Evolutionary conservation across 2,329 filamentous ascomycete genomes (phyloP), one percentile per base, ranked within the genome.

Genomic region (Xylaria sp.): DNA sequence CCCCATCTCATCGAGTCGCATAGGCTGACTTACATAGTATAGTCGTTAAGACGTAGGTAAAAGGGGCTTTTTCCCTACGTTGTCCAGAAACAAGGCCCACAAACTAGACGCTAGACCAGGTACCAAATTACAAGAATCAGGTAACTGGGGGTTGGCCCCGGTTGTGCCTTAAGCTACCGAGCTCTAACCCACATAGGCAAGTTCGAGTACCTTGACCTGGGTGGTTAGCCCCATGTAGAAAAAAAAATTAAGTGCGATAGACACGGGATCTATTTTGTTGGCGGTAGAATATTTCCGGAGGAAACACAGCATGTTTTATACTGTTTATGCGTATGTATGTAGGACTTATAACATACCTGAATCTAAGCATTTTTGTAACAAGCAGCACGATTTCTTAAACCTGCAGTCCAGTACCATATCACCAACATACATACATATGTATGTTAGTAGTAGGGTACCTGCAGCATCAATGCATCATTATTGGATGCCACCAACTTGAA

Each of bases 61-160:
- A 61, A 45, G 24, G 59, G 59, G 48, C 34, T 12, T 19, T 32
- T 45, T 17, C 27, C 17, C 27, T 54, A 32, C 32, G n/a, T 51
- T 14, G 27, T 11, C 14, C n/a, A 34, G 11, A 14, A 58, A 30
- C 19, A 14, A 51, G 39, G 17, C 8, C 34, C 34, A 11, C 34
- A 36, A 36, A 36, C 34, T 36, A 11, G 7, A 36, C 34, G 34
- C 34, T 36, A 36, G 34, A 17, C 39, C 39, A 42, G 39, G 39
- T 42, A 17, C 34, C 34, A 7, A 36, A 36, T 36, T 36, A 36
- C 39, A 42, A 42, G 39, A 17, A 42, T 42, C 14, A 42, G 39
- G 14, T 42, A 42, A 11, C 3, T 42, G 39, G 39, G 39, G 39
- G 11, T 42, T 17, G 14, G 7, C 39, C 39, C 39, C 39, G 9